Percentiles rank a stretch among this genome's conserved stretches.
Evolutionary conservation across 805 yeast genomes (phyloP).

Genomic region (Teunomyces kruisii): DNA sequence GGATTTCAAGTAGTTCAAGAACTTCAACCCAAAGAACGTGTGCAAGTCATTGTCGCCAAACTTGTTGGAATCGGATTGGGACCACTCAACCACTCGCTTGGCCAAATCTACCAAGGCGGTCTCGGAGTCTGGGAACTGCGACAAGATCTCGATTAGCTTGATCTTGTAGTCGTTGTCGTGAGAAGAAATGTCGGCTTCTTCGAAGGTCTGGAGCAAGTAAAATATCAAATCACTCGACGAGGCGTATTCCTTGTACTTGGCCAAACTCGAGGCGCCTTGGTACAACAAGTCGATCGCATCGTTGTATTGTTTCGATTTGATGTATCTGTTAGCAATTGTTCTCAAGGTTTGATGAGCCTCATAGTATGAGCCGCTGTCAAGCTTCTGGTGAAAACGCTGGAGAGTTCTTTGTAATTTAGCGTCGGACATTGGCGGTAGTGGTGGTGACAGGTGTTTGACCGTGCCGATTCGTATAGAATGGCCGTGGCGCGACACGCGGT

Average conservation of each 20-base stretch:
- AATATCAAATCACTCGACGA: conserved; percentile 75
- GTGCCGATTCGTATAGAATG: not conserved
- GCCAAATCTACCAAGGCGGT: conserved; percentile 61
- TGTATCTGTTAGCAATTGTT: conserved; percentile 84
- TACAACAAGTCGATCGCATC: conserved; percentile 75
- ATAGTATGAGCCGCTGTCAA: conserved; percentile 74
- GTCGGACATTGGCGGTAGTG: conserved; percentile 7
- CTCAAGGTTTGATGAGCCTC: conserved; percentile 96
- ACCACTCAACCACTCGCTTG: conserved; percentile 67
- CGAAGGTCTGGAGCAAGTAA: conserved; percentile 72
- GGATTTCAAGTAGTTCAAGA: conserved; percentile 39
- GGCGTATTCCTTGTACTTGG: conserved; percentile 71
- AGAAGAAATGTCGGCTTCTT: conserved; percentile 44
- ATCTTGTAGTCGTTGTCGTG: conserved; percentile 41
- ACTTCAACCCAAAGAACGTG: conserved; percentile 67
- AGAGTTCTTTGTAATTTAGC: conserved; percentile 57
- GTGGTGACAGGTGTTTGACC: not conserved
- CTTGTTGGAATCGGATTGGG: conserved; percentile 45
- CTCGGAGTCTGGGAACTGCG: conserved; percentile 43
- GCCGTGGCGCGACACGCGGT: not conserved
- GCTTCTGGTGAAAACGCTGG: conserved; percentile 65
- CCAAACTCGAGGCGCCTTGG: conserved; percentile 67
- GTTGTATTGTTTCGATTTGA: conserved; percentile 60
- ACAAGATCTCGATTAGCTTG: conserved; percentile 47
- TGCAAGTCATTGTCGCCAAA: conserved; percentile 79